Evolutionary conservation across 73 alveolate species (phyloP), one percentile per base, ranked within the genome.

Genomic region (Loxodes magnus): DNA sequence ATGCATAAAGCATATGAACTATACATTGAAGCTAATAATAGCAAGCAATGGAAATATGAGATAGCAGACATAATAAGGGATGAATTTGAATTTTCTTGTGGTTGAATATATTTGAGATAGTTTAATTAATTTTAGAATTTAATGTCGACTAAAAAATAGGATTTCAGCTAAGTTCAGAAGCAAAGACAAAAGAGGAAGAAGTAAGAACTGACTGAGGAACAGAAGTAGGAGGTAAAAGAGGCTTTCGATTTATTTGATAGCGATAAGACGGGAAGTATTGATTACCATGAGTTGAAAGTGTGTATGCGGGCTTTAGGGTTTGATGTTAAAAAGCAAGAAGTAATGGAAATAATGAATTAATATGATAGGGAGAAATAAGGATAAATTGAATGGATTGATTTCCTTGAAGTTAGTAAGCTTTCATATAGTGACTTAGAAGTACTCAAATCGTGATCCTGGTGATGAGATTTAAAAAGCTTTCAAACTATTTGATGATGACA

Each of bases 271-370:
- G 96, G 96, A 6, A 85, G 88, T 76, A 92, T 94, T 49, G 99
- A 94, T 77, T 92, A 85, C 67, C 99, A 94, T 65, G 99, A 94
- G 64, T 76, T 94, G n/a, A 94, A 94, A 74, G 97, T 84, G 6
- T 90, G 91, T 17, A 73, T 82, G 82, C 72, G 95, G 44, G 95
- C 95, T 24, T 80, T 82, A 39, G 96, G 96, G 42, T 83, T 73
- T 49, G 96, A 85, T 33, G 94, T 85, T 42, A 82, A 77, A 51
- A 85, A 85, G 64, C 71, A 69, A 29, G 96, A 85, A 51, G 94
- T 85, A 0, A 53, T 69, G 49, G 82, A 86, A 9, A 64, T 84
- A n/a, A 84, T 84, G 92, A 84, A 70, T 29, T 89, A 85, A 49
- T 85, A 82, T 34, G 96, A 81, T 79, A 69, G 79, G 62, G 92